phyloP scores from a whole-genome alignment of 192 early-diverging fungal species.

The Coemansia sp. region DNA sequence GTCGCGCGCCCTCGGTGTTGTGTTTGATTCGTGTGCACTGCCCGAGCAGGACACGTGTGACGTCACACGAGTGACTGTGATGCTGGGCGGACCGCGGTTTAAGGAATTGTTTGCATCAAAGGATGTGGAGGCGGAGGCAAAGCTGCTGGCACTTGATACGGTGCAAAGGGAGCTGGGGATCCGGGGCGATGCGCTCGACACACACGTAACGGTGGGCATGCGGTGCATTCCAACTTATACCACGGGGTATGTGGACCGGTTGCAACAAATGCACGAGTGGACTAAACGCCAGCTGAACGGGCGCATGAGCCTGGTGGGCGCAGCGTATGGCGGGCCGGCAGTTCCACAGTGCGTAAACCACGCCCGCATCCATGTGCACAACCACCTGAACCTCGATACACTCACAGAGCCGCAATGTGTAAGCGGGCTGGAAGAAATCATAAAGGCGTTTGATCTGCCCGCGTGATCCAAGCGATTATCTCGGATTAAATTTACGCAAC shows the following conservation, averaged over 20 bases:
- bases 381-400: conserved; percentile 49
- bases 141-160: conserved; percentile 58
- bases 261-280: conserved; percentile 64
- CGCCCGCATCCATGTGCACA: conserved; percentile 61
- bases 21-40: conserved; percentile 76
- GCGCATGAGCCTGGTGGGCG: conserved; percentile 71
- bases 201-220: conserved; percentile 59
- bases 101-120: conserved; percentile 44
- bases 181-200: conserved; percentile 44
- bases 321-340: conserved; percentile 80
- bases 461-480: not conserved
- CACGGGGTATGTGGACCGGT: conserved; percentile 73
- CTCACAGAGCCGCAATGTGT: conserved; percentile 37
- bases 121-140: conserved; percentile 15
- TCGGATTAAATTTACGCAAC: not conserved
- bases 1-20: conserved; percentile 67
- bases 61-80: conserved; percentile 70
- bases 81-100: conserved; percentile 88
- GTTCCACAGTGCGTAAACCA: conserved; percentile 81
- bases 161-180: conserved; percentile 66
- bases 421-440: conserved; percentile 43
- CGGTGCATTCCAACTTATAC: conserved; percentile 89
- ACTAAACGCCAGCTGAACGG: conserved; percentile 56
- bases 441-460: conserved; percentile 20
- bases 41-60: not conserved